Base-by-base conservation (phyloP, 2,329 filamentous ascomycete genomes). In the Fusarium clavum region DNA sequence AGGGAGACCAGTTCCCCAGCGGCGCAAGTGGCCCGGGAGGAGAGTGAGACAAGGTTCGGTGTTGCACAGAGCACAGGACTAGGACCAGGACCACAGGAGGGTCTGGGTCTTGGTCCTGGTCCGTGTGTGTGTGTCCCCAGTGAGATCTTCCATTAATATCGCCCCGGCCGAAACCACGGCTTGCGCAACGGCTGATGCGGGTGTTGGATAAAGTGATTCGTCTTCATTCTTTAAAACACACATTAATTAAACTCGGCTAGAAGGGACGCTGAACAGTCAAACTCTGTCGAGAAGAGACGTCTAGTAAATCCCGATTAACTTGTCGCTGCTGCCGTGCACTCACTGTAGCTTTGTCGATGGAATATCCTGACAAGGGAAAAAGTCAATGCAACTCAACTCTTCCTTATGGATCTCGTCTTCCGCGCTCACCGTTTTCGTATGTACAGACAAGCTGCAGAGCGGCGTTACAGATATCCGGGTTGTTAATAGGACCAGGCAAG, bases 391-490 rank as follows among this genome's bases (percentile, higher is more conserved):
- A 43, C 49, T 49, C 49, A 41, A 43, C 49, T 49, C 25, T 67
- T 34, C 30, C 43, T 41, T 52, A 47, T 66, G 52, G 32, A 30
- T 57, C 22, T 63, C 60, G 30, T 57, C 22, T 63, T 59, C 62
- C 57, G 57, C 57, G 46, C 57, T 75, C 72, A 73, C 72, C 67
- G 71, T 72, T 72, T 67, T 71, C 59, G 66, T 72, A 71, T 57
- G 64, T 72, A 67, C 69, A 74, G 61, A 62, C 61, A 64, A 40
- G 43, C 52, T 61, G 68, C 61, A 67, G 59, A 73, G 54, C 43
- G 57, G 47, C 59, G 51, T 59, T 56, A 47, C 49, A 72, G 67
- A 69, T 47, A 51, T 49, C 72, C 55, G 18, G 34, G 18, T 38
- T 45, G 40, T 66, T 57, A 27, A 54, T 45, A 49, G 56, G 38